Evolutionary conservation across 108 stramenopile species (phyloP), one percentile per base, ranked within the genome.

Genomic region (Pelagomonas calceolata): DNA sequence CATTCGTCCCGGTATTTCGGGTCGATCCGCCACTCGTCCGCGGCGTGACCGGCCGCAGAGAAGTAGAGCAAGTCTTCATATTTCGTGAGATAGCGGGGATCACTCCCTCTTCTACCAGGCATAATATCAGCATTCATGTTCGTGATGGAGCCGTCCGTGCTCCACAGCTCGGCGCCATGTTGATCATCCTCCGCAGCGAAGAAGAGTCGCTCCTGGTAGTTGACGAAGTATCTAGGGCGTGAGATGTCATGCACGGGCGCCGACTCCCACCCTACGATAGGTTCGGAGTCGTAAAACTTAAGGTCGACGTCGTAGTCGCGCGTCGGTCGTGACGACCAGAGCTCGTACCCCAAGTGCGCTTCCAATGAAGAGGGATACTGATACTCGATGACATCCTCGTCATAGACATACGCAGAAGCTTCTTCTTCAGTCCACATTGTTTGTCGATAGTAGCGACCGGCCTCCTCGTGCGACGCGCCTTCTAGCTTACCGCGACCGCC

Each of bases 11-110:
- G 30, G 67, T 76, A 71, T 21, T 75, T 65, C 51, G 31, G 36
- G 14, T 26, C 0, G n/a, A 60, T 16, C n/a, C 65, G 69, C 65
- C 26, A 34, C 30, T 3, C 0, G 30, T 17, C 15, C n/a, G 30
- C 51, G 34, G 10, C 67, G 36, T n/a, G 9, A 36, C n/a, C 36
- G 10, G 14, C 34, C 31, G 36, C 68, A 43, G 3, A 36, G 76
- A 81, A 81, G 74, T 79, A 81, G 4, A 81, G 46, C 36, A 33
- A 36, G 16, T 71, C 80, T 12, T 44, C 75, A 67, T 76, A 73
- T 29, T 39, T 64, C 32, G 75, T 64, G 30, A 81, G 74, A 29
- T 37, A 72, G 66, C 71, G 18, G 21, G 80, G 80, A 9, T 43
- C 39, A 1, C 65, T 32, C 70, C 65, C 30, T 17, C 32, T 34